Base-by-base conservation (phyloP, 23 red algal genomes). In the Agarophyton chilense region DNA sequence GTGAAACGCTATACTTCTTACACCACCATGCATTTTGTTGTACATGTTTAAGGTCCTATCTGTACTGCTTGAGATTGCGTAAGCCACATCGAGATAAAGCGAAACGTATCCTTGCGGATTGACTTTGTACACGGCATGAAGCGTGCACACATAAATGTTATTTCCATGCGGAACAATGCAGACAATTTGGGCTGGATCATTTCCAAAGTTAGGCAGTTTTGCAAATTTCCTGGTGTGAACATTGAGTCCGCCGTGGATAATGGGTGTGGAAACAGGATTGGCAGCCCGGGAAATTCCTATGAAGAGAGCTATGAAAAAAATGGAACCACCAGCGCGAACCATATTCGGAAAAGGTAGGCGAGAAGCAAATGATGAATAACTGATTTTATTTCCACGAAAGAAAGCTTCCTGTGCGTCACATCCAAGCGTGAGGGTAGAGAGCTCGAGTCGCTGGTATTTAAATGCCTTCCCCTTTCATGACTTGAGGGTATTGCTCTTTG, bases 1-100 rank as follows among this genome's bases (percentile, higher is more conserved):
- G 55, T 89, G 85, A 47, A 89, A 89, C 2, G 85, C 85, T 35
- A 89, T 65, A 41, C 85, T 79, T 26, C 85, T 47, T 24, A 89
- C 51, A 17, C 85, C 85, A 5, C 85, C 85, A 31, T 89, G 85
- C 38, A 52, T 53, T 22, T 32, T 51, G 51, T 78, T 89, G 68
- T 36, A 49, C 10, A 78, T 32, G 34, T 89, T 50, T 17, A 89
- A 31, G 2, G 3, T 22, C 45, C 85, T 51, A 33, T 38, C 52
- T 5, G 67, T 89, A n/a, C 28, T 43, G 43, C 36, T 11, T 6
- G 32, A 24, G 39, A 89, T 64, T 8, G 85, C 73, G 10, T 52
- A 34, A 2, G 6, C 32, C 0, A 89, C 71, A 54, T 89, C 72
- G 1, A 89, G 34, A 39, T 62, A 89, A 17, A 89, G 71, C 14